Evolutionary conservation across 2,329 filamentous ascomycete species (phyloP).

Genomic region (Mycosphaerelloides madeirae): DNA sequence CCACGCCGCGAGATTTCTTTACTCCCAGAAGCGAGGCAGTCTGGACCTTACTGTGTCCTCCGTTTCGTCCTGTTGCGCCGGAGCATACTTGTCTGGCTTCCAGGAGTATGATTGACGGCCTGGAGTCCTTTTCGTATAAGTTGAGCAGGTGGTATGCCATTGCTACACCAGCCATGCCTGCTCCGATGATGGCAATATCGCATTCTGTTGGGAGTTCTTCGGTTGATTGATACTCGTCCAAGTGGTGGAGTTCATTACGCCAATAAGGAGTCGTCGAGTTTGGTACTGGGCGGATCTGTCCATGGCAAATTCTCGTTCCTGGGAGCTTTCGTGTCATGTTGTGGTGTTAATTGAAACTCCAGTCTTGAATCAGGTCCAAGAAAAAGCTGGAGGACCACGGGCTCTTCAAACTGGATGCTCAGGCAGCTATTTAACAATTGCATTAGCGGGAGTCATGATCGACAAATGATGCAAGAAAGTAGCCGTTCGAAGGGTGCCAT

Average conservation of each 20-base stretch:
- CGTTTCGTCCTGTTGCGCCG: constrained; percentile 23
- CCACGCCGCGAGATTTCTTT: constrained; percentile 16
- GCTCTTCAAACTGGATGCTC: too few species aligned
- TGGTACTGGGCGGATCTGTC: constrained; percentile 7
- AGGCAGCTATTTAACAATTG: too few species aligned
- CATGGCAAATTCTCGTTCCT: background rate
- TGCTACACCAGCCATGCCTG: constrained; percentile 18
- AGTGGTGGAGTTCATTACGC: constrained; percentile 35
- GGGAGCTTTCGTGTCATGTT: background rate
- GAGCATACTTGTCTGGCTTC: constrained; percentile 21
- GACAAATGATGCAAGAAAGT: too few species aligned
- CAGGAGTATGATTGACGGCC: constrained; percentile 13
- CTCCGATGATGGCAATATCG: constrained; percentile 21
- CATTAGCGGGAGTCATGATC: too few species aligned
- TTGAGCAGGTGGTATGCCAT: constrained; percentile 17
- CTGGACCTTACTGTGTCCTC: constrained; percentile 14
- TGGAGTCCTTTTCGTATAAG: background rate
- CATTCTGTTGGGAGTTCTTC: constrained; percentile 40
- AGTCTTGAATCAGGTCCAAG: too few species aligned
- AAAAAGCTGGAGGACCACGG: too few species aligned
- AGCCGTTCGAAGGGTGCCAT: too few species aligned
- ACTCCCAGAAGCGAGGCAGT: constrained; percentile 5
- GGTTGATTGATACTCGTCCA: constrained; percentile 59
- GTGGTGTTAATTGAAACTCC: background rate
- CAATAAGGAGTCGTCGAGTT: constrained; percentile 37